Evolutionary conservation across 75 land plant genomes (phyloP), one percentile per base, ranked within the genome.

Genomic region (Picea glauca): DNA sequence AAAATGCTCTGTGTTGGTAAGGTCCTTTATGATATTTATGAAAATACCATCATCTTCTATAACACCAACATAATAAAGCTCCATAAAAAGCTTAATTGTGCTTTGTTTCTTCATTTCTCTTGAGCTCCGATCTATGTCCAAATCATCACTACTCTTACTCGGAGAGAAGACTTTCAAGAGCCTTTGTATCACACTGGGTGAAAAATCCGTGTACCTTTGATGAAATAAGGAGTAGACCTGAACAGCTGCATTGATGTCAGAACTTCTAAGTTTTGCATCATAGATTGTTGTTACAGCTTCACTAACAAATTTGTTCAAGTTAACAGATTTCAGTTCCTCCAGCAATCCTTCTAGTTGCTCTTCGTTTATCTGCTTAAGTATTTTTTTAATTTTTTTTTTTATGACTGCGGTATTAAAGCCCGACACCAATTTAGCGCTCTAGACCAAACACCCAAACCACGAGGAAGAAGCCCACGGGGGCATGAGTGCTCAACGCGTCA

Each of bases 181-280:
- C 46, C 99, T 93, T 84, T 92, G 93, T 58, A 90, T 59, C 20
- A 96, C 84, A 74, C 78, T 91, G 62, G 98, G 93, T 5, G 99
- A 87, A 82, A 96, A 96, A 76, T 96, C 99, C 79, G 91, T 92
- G 90, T 96, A 96, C 82, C 99, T 89, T 78, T 96, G 99, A 84
- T 96, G 99, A 81, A 96, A 95, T 81, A 96, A 84, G 23, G 99
- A 96, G 78, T 98, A 96, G 26, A 96, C 99, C 99, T 94, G 99
- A 50, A 94, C 98, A 67, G 99, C 99, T 76, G 99, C 94, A 87
- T 92, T 93, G 14, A 96, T 94, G 76, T 96, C 99, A 12, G 99
- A 91, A 67, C 88, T 78, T 80, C 78, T 92, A 43, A 96, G 88
- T 79, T 92, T 96, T 63, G 95, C 98, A 80, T 96, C 99, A 86